phyloP scores from a whole-genome alignment of 495 filamentous ascomycete genomes.

The Penicillium egyptiacum region DNA sequence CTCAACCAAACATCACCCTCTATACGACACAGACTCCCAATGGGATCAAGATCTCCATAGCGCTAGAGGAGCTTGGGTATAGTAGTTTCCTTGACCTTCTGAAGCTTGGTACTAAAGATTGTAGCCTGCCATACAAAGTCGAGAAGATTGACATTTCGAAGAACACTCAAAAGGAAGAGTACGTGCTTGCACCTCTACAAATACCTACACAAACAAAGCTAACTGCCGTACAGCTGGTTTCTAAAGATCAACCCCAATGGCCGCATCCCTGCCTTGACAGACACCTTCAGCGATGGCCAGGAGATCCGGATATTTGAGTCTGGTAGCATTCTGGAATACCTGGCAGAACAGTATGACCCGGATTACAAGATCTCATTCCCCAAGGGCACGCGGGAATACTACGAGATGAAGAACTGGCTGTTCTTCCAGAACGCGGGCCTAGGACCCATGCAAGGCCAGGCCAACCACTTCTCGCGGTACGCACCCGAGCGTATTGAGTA shows the following conservation, averaged over 20 bases:
- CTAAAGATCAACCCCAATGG: slow-evolving; percentile 92
- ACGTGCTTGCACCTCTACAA: slow-evolving; percentile 24
- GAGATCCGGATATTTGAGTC: slow-evolving; percentile 78
- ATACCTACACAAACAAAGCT: background rate
- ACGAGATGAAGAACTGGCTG: slow-evolving; percentile 78
- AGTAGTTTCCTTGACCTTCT: slow-evolving; percentile 2
- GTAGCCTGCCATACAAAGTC: slow-evolving; percentile 58
- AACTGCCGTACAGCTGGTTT: slow-evolving; percentile 61
- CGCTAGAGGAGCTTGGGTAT: slow-evolving; percentile 80
- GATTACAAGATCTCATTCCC: slow-evolving; percentile 86
- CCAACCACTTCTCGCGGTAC: slow-evolving; percentile 87
- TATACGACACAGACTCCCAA: slow-evolving; percentile 56
- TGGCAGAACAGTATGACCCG: slow-evolving; percentile 75
- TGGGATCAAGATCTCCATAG: slow-evolving; percentile 76
- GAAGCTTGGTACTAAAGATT: slow-evolving; percentile 17
- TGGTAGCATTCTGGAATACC: slow-evolving; percentile 83
- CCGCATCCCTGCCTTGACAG: slow-evolving; percentile 88
- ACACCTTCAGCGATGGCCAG: slow-evolving; percentile 70
- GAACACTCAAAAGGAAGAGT: slow-evolving; percentile 76
- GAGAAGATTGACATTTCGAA: slow-evolving; percentile 69
- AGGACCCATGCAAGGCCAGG: slow-evolving; percentile 91
- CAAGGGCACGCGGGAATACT: slow-evolving; percentile 68
- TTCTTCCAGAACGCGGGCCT: slow-evolving; percentile 74
- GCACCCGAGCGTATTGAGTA: slow-evolving; percentile 87
- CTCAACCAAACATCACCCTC: slow-evolving; percentile 46